Percentiles rank a stretch among this genome's conserved stretches.
Evolutionary conservation across 1,139 yeast species (phyloP).

Genomic region (Candida buenavistaensis): DNA sequence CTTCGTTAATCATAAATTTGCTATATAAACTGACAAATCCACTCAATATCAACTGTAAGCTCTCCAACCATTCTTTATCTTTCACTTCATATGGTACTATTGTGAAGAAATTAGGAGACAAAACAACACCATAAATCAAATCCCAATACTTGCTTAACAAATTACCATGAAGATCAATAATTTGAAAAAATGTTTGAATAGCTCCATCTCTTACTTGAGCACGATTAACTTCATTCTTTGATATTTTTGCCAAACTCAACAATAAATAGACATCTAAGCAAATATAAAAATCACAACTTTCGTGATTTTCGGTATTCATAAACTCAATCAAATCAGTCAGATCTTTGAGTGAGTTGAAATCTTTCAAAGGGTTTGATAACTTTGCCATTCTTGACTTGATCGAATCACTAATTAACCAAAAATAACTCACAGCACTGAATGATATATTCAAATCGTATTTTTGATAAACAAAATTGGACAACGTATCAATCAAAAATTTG

Average conservation of each 20-base stretch:
- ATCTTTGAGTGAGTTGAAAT: slow-evolving; percentile 15
- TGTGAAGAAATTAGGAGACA: slow-evolving; percentile 32
- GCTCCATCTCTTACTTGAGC: slow-evolving; percentile 89
- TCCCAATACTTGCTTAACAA: slow-evolving; percentile 56
- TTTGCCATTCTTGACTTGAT: slow-evolving; percentile 35
- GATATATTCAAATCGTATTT: slow-evolving; percentile 76
- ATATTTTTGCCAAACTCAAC: slow-evolving; percentile 58
- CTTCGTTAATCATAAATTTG: slow-evolving; percentile 37
- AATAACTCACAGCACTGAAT: slow-evolving; percentile 85
- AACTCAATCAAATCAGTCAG: slow-evolving; percentile 21
- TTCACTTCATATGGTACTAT: slow-evolving; percentile 11
- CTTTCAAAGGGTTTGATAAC: too few relatives aligned
- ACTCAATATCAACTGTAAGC: slow-evolving; percentile 55
- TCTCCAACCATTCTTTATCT: slow-evolving; percentile 52
- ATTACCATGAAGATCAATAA: slow-evolving; percentile 75
- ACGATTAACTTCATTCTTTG: slow-evolving; percentile 52
- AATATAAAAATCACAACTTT: slow-evolving; percentile 22
- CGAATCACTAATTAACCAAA: slow-evolving; percentile 87
- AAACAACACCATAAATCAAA: slow-evolving; percentile 50
- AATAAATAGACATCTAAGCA: slow-evolving; percentile 62
- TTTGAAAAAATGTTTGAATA: slow-evolving; percentile 81
- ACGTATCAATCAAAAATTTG: slow-evolving; percentile 64
- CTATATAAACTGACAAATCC: slow-evolving; percentile 57
- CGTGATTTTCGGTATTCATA: slow-evolving; percentile 17
- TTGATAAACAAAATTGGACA: slow-evolving; percentile 72